Evolutionary conservation across 2,329 filamentous ascomycete genomes (phyloP), one percentile per base, ranked within the genome.

Genomic region (Knoxdaviesia capensis): DNA sequence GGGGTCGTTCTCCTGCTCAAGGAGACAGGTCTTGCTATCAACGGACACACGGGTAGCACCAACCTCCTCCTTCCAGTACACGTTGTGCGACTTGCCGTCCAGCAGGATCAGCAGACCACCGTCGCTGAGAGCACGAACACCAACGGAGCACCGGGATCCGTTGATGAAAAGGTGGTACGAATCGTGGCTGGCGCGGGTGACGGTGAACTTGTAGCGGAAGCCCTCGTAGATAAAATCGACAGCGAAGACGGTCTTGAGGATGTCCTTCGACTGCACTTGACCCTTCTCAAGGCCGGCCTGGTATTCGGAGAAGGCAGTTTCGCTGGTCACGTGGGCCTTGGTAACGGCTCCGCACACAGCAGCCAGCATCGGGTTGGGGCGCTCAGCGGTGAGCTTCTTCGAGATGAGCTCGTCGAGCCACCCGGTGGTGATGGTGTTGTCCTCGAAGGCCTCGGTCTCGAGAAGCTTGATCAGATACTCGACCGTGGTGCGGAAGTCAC

Each of bases 21-120:
- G 74, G 54, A 98, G 64, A 59, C 88, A 96, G 31, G 90, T 98
- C 76, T 96, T 98, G 68, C 86, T 84, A 58, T 98, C 90, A 29
- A 98, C 87, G 31, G 87, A 94, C 51, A 98, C 65, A 58, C 90
- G 87, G 41, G 90, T 94, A 34, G 88, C 90, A 44, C 87, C 87
- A 39, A 93, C 85, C 60, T 98, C 90, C 57, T 98, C 90, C 65
- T 96, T 96, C 90, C 90, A 98, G 75, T 98, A 98, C 47, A 96
- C 78, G 56, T 90, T 98, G 76, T 98, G 90, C 52, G 84, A 93
- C 60, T 85, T 84, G 46, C 90, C 90, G 53, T 80, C 79, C 37
- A 98, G 75, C 20, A 98, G 74, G 48, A 98, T 76, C 44, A 98
- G 71, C 7, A 98, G 74, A 59, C 90, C 90, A 59, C 90, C 90